Evolutionary conservation across 2,329 filamentous ascomycete genomes (phyloP), one percentile per base, ranked within the genome.

Genomic region (Aspergillus fumigatus): DNA sequence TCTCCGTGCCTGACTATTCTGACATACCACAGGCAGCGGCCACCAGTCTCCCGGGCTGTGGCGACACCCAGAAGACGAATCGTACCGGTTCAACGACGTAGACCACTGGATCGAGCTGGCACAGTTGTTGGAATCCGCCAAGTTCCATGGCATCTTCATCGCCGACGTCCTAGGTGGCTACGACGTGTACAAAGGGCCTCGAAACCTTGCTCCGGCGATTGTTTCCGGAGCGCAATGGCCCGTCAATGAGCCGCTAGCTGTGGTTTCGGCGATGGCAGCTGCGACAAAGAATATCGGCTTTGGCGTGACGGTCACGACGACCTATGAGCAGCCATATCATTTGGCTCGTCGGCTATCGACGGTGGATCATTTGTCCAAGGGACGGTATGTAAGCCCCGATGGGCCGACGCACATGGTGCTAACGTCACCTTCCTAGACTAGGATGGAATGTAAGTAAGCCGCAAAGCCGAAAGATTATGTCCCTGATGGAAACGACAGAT

Each of bases 291-390:
- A 78, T 56, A 80, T 90, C n/a, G 84, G 82, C 0, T 89, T 89
- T 58, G 86, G 86, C 0, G 83, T 89, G 1, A 89, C 87, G 0
- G 80, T 86, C 0, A 82, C 83, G 1, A 88, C 86, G 0, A 88
- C 84, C 0, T 89, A 89, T 59, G 86, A 89, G 67, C 81, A 85
- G 65, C 86, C 87, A 0, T 89, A 88, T 64, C 82, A 87, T 61
- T 74, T 89, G 14, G 86, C 87, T 0, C 73, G 86, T 19, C 74
- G 85, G n/a, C 71, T 89, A 10, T 84, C 82, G 3, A 89, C 86
- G 0, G 76, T 88, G 0, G 87, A 89, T 64, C 87, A 89, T 67
- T 72, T 89, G 9, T 84, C 84, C 0, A 83, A 82, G 50, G 85
- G 86, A n/a, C 77, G 86, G 72, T 69, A 67, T 38, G 76, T 70